A percentile compares a stretch with the other conserved stretches of the same genome.
Evolutionary conservation across 495 filamentous ascomycete species (phyloP).

Genomic region (Sordaria brevicollis): DNA sequence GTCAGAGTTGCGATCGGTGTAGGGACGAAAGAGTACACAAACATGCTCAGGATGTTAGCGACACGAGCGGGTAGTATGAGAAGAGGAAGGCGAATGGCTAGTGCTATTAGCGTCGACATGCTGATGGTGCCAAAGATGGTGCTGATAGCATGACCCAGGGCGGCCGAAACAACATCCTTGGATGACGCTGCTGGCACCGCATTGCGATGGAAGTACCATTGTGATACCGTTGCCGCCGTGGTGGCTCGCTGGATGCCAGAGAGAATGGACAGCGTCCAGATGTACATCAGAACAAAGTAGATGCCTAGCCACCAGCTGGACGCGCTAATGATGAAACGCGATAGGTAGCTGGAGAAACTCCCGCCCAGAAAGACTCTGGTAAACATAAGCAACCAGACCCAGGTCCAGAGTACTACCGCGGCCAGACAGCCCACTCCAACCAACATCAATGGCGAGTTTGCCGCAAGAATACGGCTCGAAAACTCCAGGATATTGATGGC

Average conservation of each 20-base stretch:
- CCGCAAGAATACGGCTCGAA: constrained; percentile 72
- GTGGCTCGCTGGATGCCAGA: constrained; percentile 80
- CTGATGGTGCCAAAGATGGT: constrained; percentile 92
- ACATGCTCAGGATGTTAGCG: constrained; percentile 51
- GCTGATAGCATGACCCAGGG: constrained; percentile 64
- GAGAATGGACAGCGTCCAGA: constrained; percentile 85
- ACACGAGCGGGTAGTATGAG: constrained; percentile 69
- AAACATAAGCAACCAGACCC: constrained; percentile 96
- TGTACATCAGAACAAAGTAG: constrained; percentile 85
- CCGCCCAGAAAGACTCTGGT: constrained; percentile 86
- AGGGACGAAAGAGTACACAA: constrained; percentile 72
- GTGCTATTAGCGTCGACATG: constrained; percentile 66
- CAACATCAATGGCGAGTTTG: constrained; percentile 72
- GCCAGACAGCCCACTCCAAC: constrained; percentile 72
- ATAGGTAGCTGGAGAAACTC: constrained; percentile 49
- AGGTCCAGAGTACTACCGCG: constrained; percentile 76
- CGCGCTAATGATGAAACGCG: constrained; percentile 64
- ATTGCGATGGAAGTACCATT: constrained; percentile 98
- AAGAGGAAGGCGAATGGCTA: constrained; percentile 77
- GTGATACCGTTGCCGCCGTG: constrained; percentile 88
- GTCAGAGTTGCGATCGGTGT: constrained; percentile 75
- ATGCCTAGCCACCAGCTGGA: constrained; percentile 85
- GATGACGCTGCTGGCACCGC: constrained; percentile 65
- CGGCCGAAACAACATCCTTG: constrained; percentile 69
- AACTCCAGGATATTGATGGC: constrained; percentile 86